Base-by-base conservation (phyloP, 345 rosid genomes). In the Erucastrum elatum region DNA sequence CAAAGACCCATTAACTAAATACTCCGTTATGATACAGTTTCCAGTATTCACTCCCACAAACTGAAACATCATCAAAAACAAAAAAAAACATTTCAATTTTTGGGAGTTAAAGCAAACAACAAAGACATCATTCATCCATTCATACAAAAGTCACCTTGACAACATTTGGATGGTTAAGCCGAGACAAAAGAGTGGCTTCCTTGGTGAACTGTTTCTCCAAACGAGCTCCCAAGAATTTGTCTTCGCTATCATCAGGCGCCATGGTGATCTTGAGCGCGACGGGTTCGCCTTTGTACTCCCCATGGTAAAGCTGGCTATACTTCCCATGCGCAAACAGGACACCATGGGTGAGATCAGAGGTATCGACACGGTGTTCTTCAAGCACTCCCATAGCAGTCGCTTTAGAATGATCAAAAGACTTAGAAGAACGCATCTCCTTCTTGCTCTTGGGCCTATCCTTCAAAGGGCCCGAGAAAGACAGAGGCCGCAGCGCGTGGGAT, bases 261-360 rank as follows among this genome's bases (percentile, higher is more conserved):
- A 74, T 80, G 35, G 87, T 87, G 72, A 89, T 81, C 85, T 90
- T 93, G 31, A 93, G 87, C 4, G 98, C 98, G 70, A 93, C 98
- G 34, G 88, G 85, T 64, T 89, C 84, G 12, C 88, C 94, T 59
- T 85, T 85, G 76, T 93, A 93, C 16, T 82, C 72, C 41, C 98
- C 98, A 85, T 82, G 96, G 34, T 86, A 88, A 74, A 93, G 89
- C 77, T 87, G 83, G 78, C 98, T 90, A 75, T 85, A 86, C 0
- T 86, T 86, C 29, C 96, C 98, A 34, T 86, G 91, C 12, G 93
- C 94, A 77, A 93, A 93, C 75, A 81, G 80, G 13, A 83, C 85
- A 26, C 98, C 98, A 29, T 84, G 86, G 5, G 87, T 84, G 11
- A 93, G 75, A 85, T 88, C 81, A 2, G 93, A 87, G 66, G 84